Evolutionary conservation across 176 grass and related monocot genomes (phyloP).

Genomic region (Cenchrus purpureus): DNA sequence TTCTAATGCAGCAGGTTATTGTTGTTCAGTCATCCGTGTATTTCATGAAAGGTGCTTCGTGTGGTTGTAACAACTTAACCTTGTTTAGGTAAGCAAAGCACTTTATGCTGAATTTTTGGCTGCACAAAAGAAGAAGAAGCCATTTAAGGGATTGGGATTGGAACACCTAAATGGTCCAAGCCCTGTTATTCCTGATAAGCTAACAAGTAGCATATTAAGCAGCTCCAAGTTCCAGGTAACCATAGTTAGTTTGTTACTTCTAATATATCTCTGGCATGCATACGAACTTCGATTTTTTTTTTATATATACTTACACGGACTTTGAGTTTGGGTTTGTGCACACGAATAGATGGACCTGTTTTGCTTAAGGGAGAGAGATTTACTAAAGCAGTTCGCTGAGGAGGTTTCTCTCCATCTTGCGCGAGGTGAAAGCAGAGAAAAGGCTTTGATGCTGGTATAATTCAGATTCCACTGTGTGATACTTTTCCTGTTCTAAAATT

Average conservation of each 20-base stretch:
- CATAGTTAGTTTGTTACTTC: not conserved
- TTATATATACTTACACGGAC: too few relatives aligned
- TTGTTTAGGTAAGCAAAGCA: slow-evolving; percentile 94
- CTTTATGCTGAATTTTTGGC: slow-evolving; percentile 80
- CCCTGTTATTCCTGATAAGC: slow-evolving; percentile 71
- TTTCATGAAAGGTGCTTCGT: slow-evolving; percentile 33
- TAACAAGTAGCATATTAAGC: slow-evolving; percentile 75
- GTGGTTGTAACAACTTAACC: slow-evolving; percentile 40
- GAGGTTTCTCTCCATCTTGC: slow-evolving; percentile 71
- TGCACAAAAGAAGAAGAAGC: slow-evolving; percentile 65
- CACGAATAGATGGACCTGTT: slow-evolving; percentile 75
- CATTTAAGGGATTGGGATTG: slow-evolving; percentile 80
- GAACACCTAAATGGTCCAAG: slow-evolving; percentile 85
- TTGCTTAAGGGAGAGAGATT: slow-evolving; percentile 87
- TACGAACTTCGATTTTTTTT: not conserved
- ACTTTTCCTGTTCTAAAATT: slow-evolving; percentile 17
- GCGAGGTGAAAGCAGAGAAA: slow-evolving; percentile 74
- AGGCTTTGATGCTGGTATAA: slow-evolving; percentile 83
- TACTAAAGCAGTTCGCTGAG: slow-evolving; percentile 64
- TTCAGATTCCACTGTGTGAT: not conserved
- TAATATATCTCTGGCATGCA: slow-evolving; percentile 20
- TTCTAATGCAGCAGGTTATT: slow-evolving; percentile 95
- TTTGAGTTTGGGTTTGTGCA: not conserved
- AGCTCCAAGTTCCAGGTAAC: slow-evolving; percentile 87
- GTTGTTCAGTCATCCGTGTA: slow-evolving; percentile 9